Evolutionary conservation across 345 rosid genomes (phyloP), one percentile per base, ranked within the genome.

Genomic region (Eucalyptus erythrocorys): DNA sequence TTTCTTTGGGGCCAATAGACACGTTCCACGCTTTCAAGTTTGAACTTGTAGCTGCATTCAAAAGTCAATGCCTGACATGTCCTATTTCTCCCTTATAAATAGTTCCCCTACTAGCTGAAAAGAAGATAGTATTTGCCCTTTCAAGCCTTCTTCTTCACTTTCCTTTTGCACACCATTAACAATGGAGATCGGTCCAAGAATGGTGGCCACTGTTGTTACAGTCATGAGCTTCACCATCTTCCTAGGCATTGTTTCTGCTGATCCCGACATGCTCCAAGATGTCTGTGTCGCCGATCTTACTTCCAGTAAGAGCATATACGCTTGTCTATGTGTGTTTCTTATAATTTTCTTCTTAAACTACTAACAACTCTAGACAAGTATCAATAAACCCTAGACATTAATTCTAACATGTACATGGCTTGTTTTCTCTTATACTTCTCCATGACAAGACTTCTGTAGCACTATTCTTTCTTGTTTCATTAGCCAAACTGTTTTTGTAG

Each of bases 271-370:
- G 92, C 98, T 96, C 90, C 99, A 96, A 93, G 99, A 96, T 91
- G 66, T 96, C 47, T 96, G 99, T 85, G 99, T 96, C n/a, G 99
- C 99, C 48, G 96, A 96, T 90, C 93, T 91, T 82, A 79, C 91
- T 87, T 91, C 93, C 15, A 13, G 89, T 88, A 81, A 88, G 49
- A 71, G 27, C 81, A 9, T 10, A 71, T 10, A 2, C 3, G 27
- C 45, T 37, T 71, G 2, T 37, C 14, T 10, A 5, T 37, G 26
- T 42, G 45, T 1, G 8, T 37, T 71, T 71, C 45, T 19, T 19
- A 37, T 37, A 10, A 27, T 19, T 42, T 21, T 71, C 45, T 71
- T 71, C 81, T 71, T 37, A 71, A 71, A 37, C 81, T 71, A 19
- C 26, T 2, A 1, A 37, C 13, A 6, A 37, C 14, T 6, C 13